phyloP scores from a whole-genome alignment of 345 rosid genomes.

The Citrus sinensis region DNA sequence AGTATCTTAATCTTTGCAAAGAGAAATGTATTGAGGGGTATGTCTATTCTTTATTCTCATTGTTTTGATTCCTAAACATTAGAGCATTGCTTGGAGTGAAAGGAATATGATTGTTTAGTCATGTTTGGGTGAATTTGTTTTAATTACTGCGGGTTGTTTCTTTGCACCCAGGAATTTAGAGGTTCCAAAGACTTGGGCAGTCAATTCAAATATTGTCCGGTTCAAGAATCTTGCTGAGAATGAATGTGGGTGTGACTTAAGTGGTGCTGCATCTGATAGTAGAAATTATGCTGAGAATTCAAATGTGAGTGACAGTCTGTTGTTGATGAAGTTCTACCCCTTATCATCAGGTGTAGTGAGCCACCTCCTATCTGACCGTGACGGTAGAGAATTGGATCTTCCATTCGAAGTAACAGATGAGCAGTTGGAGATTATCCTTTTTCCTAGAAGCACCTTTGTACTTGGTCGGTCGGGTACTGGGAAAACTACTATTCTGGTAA shows the following conservation, averaged over 20 bases:
- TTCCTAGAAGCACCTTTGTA: conserved; percentile 38
- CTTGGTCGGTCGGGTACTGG: conserved; percentile 62
- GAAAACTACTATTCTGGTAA: conserved; percentile 48
- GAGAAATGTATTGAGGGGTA: conserved; percentile 52
- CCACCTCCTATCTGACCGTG: conserved; percentile 40
- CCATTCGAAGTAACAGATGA: conserved; percentile 52
- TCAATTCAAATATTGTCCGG: conserved; percentile 23
- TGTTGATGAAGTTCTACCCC: conserved; percentile 52
- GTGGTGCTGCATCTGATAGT: conserved; percentile 8
- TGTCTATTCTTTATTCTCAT: background rate
- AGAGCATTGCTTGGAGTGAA: background rate
- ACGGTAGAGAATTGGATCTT: conserved; percentile 37
- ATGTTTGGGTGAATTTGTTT: background rate
- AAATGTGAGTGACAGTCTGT: conserved; percentile 45
- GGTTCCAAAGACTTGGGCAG: conserved; percentile 38
- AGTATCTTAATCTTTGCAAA: conserved; percentile 42
- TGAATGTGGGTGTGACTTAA: conserved; percentile 13
- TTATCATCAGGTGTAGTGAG: conserved; percentile 32
- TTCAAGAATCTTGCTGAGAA: conserved; percentile 10
- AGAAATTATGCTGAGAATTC: conserved; percentile 31
- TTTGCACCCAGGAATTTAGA: conserved; percentile 36
- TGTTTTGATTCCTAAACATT: background rate
- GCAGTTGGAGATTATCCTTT: conserved; percentile 35
- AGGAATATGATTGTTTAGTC: background rate
- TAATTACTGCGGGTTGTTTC: background rate